Evolutionary conservation across 2,329 filamentous ascomycete species (phyloP).

Genomic region (Acephala macrosclerotiorum): DNA sequence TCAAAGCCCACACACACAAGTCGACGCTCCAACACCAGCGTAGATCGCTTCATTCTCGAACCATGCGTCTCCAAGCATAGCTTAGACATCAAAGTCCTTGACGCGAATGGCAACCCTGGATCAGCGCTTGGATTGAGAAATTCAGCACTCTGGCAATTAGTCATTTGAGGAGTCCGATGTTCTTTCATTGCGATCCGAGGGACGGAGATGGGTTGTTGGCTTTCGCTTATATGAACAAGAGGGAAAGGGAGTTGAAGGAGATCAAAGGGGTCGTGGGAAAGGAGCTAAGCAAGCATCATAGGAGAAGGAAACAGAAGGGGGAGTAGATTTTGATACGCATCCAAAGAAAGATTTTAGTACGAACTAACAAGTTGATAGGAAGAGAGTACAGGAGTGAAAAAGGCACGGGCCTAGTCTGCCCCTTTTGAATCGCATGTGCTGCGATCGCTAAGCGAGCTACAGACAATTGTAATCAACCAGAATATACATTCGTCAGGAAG

Average conservation of each 20-base stretch:
- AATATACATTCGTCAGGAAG: no score
- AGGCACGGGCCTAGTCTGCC: no score
- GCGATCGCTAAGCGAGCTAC: no score
- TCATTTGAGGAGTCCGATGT: constrained; percentile 80
- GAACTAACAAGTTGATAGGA: not conserved
- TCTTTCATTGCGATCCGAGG: constrained; percentile 80
- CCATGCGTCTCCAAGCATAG: constrained; percentile 25
- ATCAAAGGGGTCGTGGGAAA: constrained; percentile 79
- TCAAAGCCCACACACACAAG: constrained; percentile 43
- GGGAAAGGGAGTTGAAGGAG: constrained; percentile 70
- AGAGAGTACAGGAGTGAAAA: not conserved
- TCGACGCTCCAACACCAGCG: constrained; percentile 46
- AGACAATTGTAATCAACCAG: no score
- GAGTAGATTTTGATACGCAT: constrained; percentile 51
- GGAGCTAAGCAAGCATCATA: constrained; percentile 80
- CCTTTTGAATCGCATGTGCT: no score
- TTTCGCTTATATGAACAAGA: constrained; percentile 66
- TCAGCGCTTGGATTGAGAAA: constrained; percentile 73
- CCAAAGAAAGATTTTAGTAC: no score
- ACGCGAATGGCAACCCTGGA: constrained; percentile 70
- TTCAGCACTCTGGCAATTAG: constrained; percentile 75
- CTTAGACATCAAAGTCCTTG: constrained; percentile 66
- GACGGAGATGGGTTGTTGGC: constrained; percentile 78
- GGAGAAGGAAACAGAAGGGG: constrained; percentile 63
- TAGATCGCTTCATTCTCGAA: constrained; percentile 40